A percentile compares a stretch with the other conserved stretches of the same genome.
Evolutionary conservation across 106 monocot genomes (phyloP).

Genomic region (Acorus gramineus): DNA sequence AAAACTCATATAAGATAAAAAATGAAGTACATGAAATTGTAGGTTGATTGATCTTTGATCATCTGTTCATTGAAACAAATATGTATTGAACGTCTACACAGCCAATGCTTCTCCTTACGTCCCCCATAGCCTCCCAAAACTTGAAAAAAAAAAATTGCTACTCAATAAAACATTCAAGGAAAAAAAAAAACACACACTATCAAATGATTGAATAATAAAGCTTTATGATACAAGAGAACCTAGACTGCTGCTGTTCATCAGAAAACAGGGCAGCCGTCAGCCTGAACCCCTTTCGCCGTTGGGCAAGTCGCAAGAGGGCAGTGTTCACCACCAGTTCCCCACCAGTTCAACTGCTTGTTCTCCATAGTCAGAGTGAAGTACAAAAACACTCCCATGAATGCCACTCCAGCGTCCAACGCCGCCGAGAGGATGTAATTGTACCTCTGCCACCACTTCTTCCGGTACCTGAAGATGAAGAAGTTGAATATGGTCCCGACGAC

Average conservation of each 20-base stretch:
- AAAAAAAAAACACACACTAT: too few relatives aligned
- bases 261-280: slow-evolving; percentile 36
- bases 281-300: slow-evolving; percentile 37
- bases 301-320: slow-evolving; percentile 53
- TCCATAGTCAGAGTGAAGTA: slow-evolving; percentile 53
- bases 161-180: too few relatives aligned
- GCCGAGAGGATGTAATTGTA: slow-evolving; percentile 77
- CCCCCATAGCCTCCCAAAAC: too few relatives aligned
- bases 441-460: slow-evolving; percentile 74
- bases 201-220: too few relatives aligned
- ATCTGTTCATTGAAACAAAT: too few relatives aligned
- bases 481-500: slow-evolving; percentile 68
- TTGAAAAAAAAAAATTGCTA: too few relatives aligned
- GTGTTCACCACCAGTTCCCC: slow-evolving; percentile 57
- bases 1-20: too few relatives aligned
- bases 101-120: too few relatives aligned
- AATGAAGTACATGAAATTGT: too few relatives aligned
- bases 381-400: slow-evolving; percentile 62
- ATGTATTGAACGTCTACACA: too few relatives aligned
- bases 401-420: slow-evolving; percentile 56
- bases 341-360: slow-evolving; percentile 39
- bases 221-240: too few relatives aligned
- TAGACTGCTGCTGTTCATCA: neutral
- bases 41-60: too few relatives aligned
- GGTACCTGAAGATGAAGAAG: slow-evolving; percentile 70